Evolutionary conservation across 805 yeast species (phyloP).

Genomic region (Kodamaea lidongshanica): DNA sequence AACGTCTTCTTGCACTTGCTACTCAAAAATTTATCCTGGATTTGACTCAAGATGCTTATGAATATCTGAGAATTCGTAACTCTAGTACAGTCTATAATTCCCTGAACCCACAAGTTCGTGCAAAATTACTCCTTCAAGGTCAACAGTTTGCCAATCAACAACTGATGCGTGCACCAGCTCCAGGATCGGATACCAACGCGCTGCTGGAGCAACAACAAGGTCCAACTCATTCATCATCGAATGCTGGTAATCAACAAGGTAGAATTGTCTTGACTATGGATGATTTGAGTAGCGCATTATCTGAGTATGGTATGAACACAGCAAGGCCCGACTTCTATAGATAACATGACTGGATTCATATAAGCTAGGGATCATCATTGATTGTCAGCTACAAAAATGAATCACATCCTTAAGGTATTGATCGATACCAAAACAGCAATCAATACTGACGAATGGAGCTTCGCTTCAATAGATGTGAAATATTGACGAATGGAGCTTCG

Average conservation of each 20-base stretch:
- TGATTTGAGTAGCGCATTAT: constrained; percentile 84
- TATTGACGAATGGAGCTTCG: too few relatives aligned
- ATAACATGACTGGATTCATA: too few relatives aligned
- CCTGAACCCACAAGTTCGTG: constrained; percentile 79
- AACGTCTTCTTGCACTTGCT: constrained; percentile 83
- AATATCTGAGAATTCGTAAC: constrained; percentile 88
- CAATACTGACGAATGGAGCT: too few relatives aligned
- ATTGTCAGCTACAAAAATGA: too few relatives aligned
- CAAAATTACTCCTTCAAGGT: constrained; percentile 68
- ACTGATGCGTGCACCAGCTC: constrained; percentile 19
- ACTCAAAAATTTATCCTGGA: constrained; percentile 94
- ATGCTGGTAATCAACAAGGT: constrained; percentile 52
- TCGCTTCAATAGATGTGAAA: too few relatives aligned
- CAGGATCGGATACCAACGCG: constrained; percentile 15
- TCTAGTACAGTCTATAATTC: constrained; percentile 80
- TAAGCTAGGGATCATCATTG: too few relatives aligned
- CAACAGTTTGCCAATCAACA: constrained; percentile 45
- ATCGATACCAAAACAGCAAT: too few relatives aligned
- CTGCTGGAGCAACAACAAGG: constrained; percentile 32
- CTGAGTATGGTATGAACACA: constrained; percentile 88
- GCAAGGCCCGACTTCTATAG: constrained; percentile 93
- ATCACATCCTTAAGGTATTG: too few relatives aligned
- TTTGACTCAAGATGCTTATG: constrained; percentile 94
- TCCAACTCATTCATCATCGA: constrained; percentile 28
- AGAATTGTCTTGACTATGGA: constrained; percentile 89